Conservation (phyloP, 2,329 filamentous ascomycete genomes). For the Reticulascus tulasneorum region DNA sequence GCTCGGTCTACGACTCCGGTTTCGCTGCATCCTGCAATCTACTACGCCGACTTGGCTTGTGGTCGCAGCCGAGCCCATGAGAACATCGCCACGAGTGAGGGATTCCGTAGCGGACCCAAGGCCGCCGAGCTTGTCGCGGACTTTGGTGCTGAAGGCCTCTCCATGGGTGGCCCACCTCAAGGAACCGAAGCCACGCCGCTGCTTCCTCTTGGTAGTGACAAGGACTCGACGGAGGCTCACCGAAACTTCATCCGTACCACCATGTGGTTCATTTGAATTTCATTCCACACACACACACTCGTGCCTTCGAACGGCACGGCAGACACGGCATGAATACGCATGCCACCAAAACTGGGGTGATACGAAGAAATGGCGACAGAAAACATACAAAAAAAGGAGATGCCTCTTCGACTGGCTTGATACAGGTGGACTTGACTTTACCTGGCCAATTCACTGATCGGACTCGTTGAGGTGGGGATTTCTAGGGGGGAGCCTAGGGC, state of each 20-base stretch:
- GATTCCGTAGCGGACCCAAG: slow-evolving; percentile 40
- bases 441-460: too few relatives aligned
- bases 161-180: slow-evolving; percentile 4
- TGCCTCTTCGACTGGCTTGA: too few relatives aligned
- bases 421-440: too few relatives aligned
- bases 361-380: too few relatives aligned
- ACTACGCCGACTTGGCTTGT: slow-evolving; percentile 91
- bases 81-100: slow-evolving; percentile 38
- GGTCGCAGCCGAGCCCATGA: slow-evolving; percentile 77
- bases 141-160: slow-evolving; percentile 34
- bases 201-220: slow-evolving; percentile 17
- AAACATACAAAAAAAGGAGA: too few relatives aligned
- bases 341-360: too few relatives aligned
- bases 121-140: slow-evolving; percentile 35
- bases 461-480: too few relatives aligned
- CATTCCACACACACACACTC: too few relatives aligned
- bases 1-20: slow-evolving; percentile 89
- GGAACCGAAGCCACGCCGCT: slow-evolving; percentile 15
- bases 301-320: too few relatives aligned
- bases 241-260: slow-evolving; percentile 31
- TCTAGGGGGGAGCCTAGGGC: too few relatives aligned
- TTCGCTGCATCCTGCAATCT: slow-evolving; percentile 82
- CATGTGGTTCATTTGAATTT: slow-evolving; percentile 42
- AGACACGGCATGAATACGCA: background rate
- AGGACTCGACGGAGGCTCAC: slow-evolving; percentile 16